These are phyloP conservation scores for Schizonepeta tenuifolia DNA, from an alignment of 257 asterid species.

Conservation along the genomic window DNA sequence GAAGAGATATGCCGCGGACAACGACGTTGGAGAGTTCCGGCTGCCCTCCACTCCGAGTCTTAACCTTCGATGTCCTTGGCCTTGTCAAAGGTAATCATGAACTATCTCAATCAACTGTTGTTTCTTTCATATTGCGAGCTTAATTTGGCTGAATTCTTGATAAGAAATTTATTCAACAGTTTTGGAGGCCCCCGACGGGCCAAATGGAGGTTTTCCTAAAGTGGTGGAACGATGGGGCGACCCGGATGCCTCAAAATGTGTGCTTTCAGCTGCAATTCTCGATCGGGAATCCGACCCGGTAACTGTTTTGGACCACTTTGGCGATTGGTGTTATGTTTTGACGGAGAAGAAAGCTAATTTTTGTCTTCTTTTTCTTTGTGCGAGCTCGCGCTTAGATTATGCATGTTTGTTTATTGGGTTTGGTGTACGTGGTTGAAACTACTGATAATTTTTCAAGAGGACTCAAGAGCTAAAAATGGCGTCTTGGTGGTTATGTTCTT, in stretches of 20 bases:
- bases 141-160: background rate
- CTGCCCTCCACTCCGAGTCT: conserved; percentile 84
- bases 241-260: conserved; percentile 70
- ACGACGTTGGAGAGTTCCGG: conserved; percentile 72
- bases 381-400: background rate
- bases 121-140: background rate
- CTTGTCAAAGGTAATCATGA: conserved; percentile 68
- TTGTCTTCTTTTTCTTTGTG: background rate
- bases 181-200: conserved; percentile 61
- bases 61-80: conserved; percentile 81
- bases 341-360: background rate
- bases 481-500: background rate
- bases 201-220: conserved; percentile 55
- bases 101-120: background rate
- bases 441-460: background rate
- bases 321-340: background rate
- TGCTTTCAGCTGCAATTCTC: conserved; percentile 68
- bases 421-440: background rate
- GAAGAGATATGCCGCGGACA: conserved; percentile 74
- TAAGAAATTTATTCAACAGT: conserved; percentile 45
- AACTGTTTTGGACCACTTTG: conserved; percentile 25
- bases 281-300: conserved; percentile 85
- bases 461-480: background rate
- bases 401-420: background rate
- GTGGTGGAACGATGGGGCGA: conserved; percentile 93